Evolutionary conservation across 345 rosid species (phyloP), one percentile per base, ranked within the genome.

Genomic region (Citrus hindsii): DNA sequence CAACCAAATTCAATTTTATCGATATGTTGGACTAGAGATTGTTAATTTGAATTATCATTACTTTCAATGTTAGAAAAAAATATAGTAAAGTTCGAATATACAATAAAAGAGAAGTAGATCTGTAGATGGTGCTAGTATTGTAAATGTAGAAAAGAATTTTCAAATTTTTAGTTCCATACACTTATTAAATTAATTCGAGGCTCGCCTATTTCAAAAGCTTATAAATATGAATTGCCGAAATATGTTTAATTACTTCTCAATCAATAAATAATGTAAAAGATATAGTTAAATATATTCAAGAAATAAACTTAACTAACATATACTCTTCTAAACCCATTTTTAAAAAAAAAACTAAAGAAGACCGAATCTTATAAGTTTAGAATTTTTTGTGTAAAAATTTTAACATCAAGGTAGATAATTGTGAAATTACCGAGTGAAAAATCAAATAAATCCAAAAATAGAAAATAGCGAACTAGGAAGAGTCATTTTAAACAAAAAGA

Each of bases 401-500:
- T 14, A 37, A 37, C 28, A 67, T 8, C 48, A 35, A 67, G 16
- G 48, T 37, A 22, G 70, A 37, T 37, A 35, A 67, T 38, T 21
- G 51, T 9, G 74, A 48, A 48, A 6, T 7, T 48, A 5, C 69
- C 69, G 0, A 46, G 21, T 21, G 7, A 53, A 25, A 74, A 27
- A 38, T 3, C 12, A 62, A 73, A 67, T 53, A 40, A 53, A 37
- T 76, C 70, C 71, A 25, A 32, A 75, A 61, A 46, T 22, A 64
- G 77, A 76, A 85, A 75, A 64, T 56, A 55, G 27, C n/a, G 72
- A 16, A 27, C 28, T 73, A 64, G 38, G 37, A 56, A 69, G 32
- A 24, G 63, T 22, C 5, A 70, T 40, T 38, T 30, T 30, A 61
- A 80, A 74, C 27, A 6, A 35, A 81, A 76, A 78, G 79, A 78